A percentile compares a stretch with the other conserved stretches of the same genome.
Evolutionary conservation across 352 stramenopile species (phyloP).

Genomic region (Phytophthora fragariaefolia): DNA sequence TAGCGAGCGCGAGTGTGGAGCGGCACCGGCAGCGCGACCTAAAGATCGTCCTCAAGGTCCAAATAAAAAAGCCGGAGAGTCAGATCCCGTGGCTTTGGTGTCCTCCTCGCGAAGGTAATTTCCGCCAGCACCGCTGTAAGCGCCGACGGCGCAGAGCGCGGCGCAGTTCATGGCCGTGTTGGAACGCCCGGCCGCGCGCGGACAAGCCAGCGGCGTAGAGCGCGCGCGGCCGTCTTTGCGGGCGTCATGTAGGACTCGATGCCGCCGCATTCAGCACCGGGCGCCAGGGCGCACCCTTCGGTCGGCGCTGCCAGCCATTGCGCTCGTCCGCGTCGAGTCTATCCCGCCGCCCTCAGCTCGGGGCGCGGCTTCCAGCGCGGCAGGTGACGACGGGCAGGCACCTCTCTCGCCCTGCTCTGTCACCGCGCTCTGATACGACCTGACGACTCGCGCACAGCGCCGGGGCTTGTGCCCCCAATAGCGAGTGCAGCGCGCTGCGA

Average conservation of each 20-base stretch:
- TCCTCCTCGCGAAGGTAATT: constrained; percentile 1
- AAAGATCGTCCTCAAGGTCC: not conserved
- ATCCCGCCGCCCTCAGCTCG: constrained; percentile 21
- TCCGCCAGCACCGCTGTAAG: constrained; percentile 13
- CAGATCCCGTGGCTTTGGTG: not conserved
- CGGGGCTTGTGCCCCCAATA: not conserved
- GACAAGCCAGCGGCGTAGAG: constrained; percentile 24
- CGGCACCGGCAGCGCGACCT: not conserved
- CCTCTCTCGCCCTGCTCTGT: constrained; percentile 15
- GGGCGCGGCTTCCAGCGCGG: constrained; percentile 11
- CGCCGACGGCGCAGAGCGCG: constrained; percentile 2
- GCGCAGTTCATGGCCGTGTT: constrained; percentile 21
- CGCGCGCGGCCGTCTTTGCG: not conserved
- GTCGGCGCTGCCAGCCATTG: not conserved
- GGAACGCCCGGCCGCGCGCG: constrained; percentile 17
- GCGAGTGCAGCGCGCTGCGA: not conserved
- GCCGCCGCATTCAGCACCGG: not conserved
- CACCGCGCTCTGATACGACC: constrained; percentile 26
- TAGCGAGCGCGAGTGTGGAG: not conserved
- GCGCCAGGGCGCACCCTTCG: not conserved
- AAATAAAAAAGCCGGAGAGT: constrained; percentile 32
- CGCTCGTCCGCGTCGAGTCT: constrained; percentile 7
- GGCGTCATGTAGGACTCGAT: not conserved
- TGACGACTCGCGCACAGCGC: constrained; percentile 23
- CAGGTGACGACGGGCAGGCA: constrained; percentile 2